Evolutionary conservation across 805 yeast genomes (phyloP), one percentile per base, ranked within the genome.

Genomic region (Priceomyces haplophilus): DNA sequence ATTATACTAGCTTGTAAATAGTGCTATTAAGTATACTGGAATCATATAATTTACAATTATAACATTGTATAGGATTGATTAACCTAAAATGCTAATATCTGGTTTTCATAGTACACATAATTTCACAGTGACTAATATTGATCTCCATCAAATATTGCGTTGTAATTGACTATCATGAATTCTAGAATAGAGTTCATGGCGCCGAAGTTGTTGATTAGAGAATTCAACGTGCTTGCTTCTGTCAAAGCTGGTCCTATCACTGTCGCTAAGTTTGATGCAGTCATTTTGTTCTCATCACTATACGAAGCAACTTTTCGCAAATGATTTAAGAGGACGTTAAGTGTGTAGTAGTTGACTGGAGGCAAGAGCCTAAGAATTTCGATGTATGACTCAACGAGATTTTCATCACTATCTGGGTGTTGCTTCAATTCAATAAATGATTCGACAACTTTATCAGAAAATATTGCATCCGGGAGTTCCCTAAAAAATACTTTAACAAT

Each of bases 261-360:
- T 42, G 95, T 91, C 3, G 97, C 95, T 55, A 91, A 66, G 58
- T 91, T 91, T 1, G 88, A 82, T 2, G 95, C 79, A 43, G 84
- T 87, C 98, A 91, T 91, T 59, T 82, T 82, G 65, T 91, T 91
- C 37, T 65, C 67, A 8, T 77, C 81, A 35, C 83, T 81, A 55
- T 80, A 81, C 45, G 75, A 75, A 42, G 85, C 82, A 18, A 91
- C 83, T 50, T 74, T 75, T 49, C 76, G 72, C 67, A 90, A 73
- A 65, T 90, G 98, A 34, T 72, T 65, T 30, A 85, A 72, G 41
- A 91, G 69, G 38, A 85, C 65, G 54, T 79, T 79, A 59, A 91
- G 69, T 7, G 91, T 73, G 40, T 78, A 76, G 55, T 78, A 87
- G 59, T 88, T 88, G 52, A 75, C 69, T 2, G 60, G 52, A 1